Evolutionary conservation across 2,329 filamentous ascomycete genomes (phyloP), one percentile per base, ranked within the genome.

Genomic region (Mollisia scopiformis): DNA sequence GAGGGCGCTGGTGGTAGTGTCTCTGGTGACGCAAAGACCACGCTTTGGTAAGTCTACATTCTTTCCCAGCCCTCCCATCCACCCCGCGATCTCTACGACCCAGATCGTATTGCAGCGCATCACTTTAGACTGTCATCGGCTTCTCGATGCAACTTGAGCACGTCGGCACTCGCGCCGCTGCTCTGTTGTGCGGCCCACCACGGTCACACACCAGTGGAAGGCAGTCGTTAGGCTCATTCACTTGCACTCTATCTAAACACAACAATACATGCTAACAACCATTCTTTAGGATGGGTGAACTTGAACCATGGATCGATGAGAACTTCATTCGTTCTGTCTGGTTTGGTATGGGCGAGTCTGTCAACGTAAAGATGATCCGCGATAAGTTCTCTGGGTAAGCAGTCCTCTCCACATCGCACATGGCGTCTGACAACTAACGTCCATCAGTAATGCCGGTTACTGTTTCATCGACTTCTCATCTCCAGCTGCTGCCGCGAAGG

Each of bases 341-440:
- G 66, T 96, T 92, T 73, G 88, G 93, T 71, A 91, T 97, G 80
- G 93, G 91, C 69, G 95, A 98, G 79, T 88, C 88, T 66, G 95
- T 99, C 72, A 97, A 97, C 72, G 95, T 99, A 71, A 99, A 99
- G 86, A 97, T 99, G 85, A 99, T 99, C 73, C 92, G 95, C 68
- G 95, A 99, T 82, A 97, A 97, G 79, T 97, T 97, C 78, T 97
- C 94, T 75, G 95, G 94, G 93, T 97, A 84, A 79, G 84, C 74
- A 43, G 51, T 21, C 49, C 35, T 14, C 16, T 50, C 51, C 66
- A 58, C 58, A 62, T 57, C 28, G 25, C 57, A 55, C 6, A 52
- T 11, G n/a, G 21, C 31, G 56, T 35, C 35, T 63, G n/a, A n/a
- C 30, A 19, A 52, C 59, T 66, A 43, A 68, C 53, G 52, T 16